These are phyloP conservation scores for Aspergillus bridgeri DNA, from an alignment of 495 filamentous ascomycete species.

Conservation along the genomic window DNA sequence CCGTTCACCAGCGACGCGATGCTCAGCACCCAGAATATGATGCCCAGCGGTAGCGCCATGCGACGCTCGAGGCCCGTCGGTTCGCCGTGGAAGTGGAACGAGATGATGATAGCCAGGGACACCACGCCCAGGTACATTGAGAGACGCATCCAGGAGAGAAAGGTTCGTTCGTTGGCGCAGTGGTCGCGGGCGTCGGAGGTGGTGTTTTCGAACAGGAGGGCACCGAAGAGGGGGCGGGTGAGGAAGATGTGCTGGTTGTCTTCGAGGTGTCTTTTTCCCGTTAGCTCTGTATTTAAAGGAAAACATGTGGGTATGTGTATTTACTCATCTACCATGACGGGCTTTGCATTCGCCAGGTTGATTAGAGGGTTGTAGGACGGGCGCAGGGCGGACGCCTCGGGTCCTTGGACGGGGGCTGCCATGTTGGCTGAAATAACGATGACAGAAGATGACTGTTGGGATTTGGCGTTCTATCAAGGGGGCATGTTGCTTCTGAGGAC, in stretches of 20 bases:
- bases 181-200: constrained; percentile 78
- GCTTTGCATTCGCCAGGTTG: constrained; percentile 32
- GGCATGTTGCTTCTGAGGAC: neutral
- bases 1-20: constrained; percentile 72
- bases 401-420: constrained; percentile 1
- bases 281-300: neutral
- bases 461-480: neutral
- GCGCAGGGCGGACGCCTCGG: constrained; percentile 8
- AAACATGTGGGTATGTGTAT: constrained; percentile 5
- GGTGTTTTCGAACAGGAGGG: constrained; percentile 85
- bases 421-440: constrained; percentile 1
- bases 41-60: constrained; percentile 78
- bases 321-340: constrained; percentile 43
- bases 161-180: constrained; percentile 61
- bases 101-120: constrained; percentile 82
- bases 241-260: constrained; percentile 55
- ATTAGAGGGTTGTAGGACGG: constrained; percentile 38
- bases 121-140: constrained; percentile 90
- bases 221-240: constrained; percentile 65
- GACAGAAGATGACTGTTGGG: neutral
- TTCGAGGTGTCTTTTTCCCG: constrained; percentile 28
- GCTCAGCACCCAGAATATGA: constrained; percentile 82
- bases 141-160: constrained; percentile 91
- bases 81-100: constrained; percentile 79
- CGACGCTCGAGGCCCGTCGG: constrained; percentile 67